Conservation (phyloP, 306 rosid species). For the Rosa multiflora region DNA sequence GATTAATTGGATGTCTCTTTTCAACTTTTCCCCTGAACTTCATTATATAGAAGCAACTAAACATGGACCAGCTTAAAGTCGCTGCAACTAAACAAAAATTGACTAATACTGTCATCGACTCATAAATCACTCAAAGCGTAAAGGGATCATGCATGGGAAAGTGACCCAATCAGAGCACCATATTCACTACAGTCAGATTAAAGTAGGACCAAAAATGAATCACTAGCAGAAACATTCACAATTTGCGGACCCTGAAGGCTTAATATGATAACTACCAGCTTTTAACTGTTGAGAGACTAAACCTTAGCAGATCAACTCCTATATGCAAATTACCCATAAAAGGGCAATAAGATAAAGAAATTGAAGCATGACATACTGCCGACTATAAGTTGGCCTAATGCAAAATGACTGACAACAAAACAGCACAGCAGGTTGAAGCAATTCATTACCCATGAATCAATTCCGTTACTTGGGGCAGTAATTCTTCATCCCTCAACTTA, state of each 20-base stretch:
- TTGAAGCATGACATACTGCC: not conserved
- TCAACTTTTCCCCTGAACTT: not conserved
- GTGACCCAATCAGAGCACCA: not conserved
- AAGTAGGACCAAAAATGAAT: not conserved
- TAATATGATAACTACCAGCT: not conserved
- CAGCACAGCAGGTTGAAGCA: slow-evolving; percentile 20
- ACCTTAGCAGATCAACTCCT: not conserved
- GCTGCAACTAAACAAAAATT: not conserved
- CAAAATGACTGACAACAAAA: not conserved
- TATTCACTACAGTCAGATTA: not conserved
- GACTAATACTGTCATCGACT: not conserved
- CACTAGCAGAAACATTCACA: not conserved
- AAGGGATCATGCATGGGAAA: not conserved
- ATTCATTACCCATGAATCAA: slow-evolving; percentile 82
- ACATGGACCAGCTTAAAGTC: too few species aligned
- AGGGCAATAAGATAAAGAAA: not conserved
- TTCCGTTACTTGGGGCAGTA: slow-evolving; percentile 84
- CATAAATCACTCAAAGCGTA: too few species aligned
- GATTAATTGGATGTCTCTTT: not conserved
- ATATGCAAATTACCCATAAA: not conserved
- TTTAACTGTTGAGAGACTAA: not conserved
- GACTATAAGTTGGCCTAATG: not conserved
- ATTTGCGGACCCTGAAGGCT: not conserved
- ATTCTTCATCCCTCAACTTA: slow-evolving; percentile 83
- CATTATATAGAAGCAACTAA: not conserved